Base-by-base conservation (phyloP, 2,329 filamentous ascomycete species). In the Penicillium sp. region DNA sequence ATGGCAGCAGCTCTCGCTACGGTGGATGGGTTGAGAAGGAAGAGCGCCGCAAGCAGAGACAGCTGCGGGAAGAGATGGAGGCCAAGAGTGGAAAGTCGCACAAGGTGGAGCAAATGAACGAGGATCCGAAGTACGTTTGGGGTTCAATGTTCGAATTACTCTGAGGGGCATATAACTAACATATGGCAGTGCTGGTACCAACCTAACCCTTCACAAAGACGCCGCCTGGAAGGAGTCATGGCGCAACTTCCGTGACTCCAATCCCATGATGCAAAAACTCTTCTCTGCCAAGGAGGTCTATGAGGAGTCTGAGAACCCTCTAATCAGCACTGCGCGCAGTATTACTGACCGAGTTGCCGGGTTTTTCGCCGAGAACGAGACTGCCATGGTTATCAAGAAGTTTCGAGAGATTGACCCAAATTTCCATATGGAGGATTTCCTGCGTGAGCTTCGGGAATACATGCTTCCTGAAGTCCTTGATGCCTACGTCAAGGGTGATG, bases 281-380 rank as follows among this genome's bases (percentile, higher is more conserved):
- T 96, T 95, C 70, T 81, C 77, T 62, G 80, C 95, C 70, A 90
- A 91, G 69, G 81, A 80, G 41, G 83, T 83, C 41, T 97, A 97
- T 71, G 85, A 94, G 53, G 93, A 98, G 70, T 97, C 93, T 8
- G 93, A 98, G 63, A 98, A 98, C 66, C 91, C 93, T 5, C 76
- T 98, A 29, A 87, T 98, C 50, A 86, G 83, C 32, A 97, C 91
- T 0, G 93, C 90, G 1, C 85, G 93, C 62, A 89, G 87, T 65
- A 95, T 98, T 55, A 91, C 90, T 20, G 93, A 98, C 66, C 81
- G 86, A 42, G 82, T 98, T 26, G 88, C 86, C 32, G 89, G 93
- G 18, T 98, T 96, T 73, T 98, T 98, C 54, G 93, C 93, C 47
- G 93, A 98, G 68, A 98, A 97, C 66, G 93, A 98, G 73, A 96